These are phyloP conservation scores for Magnolia kwangsiensis DNA, from an alignment of 164 flowering plant species.

Conservation along the genomic window DNA sequence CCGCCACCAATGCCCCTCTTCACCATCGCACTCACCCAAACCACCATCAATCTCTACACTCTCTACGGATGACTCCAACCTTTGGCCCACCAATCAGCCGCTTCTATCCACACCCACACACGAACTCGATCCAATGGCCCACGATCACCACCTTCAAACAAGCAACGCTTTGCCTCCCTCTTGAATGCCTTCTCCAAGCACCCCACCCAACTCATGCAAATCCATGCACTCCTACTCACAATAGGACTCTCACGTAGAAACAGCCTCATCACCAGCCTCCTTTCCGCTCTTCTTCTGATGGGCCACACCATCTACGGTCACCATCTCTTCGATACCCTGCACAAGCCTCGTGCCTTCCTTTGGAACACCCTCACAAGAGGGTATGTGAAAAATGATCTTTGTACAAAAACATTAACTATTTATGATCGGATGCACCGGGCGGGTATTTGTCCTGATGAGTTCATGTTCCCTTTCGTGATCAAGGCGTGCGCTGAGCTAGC, in stretches of 20 bases:
- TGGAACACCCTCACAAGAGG: constrained; percentile 47
- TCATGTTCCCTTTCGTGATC: constrained; percentile 38
- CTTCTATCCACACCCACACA: not conserved
- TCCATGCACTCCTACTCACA: constrained; percentile 37
- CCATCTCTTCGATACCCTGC: constrained; percentile 40
- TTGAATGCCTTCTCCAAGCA: constrained; percentile 17
- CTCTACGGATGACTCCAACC: not conserved
- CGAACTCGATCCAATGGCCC: not conserved
- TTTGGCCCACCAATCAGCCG: not conserved
- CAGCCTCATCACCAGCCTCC: constrained; percentile 35
- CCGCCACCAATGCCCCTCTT: no score
- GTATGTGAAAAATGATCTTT: constrained; percentile 29
- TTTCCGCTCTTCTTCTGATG: constrained; percentile 17
- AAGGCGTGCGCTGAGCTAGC: constrained; percentile 30
- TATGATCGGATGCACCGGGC: constrained; percentile 24
- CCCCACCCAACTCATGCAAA: constrained; percentile 29
- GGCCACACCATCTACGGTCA: constrained; percentile 37
- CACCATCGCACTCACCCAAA: no score
- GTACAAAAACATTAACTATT: constrained; percentile 17
- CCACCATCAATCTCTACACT: no score
- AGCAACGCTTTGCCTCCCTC: constrained; percentile 24
- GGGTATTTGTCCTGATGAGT: constrained; percentile 38
- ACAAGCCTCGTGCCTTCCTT: constrained; percentile 31
- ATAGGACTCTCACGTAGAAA: constrained; percentile 30
- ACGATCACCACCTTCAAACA: constrained; percentile 7